These are phyloP conservation scores for Areca catechu DNA, from an alignment of 176 grass and related monocot species.

Conservation along the genomic window DNA sequence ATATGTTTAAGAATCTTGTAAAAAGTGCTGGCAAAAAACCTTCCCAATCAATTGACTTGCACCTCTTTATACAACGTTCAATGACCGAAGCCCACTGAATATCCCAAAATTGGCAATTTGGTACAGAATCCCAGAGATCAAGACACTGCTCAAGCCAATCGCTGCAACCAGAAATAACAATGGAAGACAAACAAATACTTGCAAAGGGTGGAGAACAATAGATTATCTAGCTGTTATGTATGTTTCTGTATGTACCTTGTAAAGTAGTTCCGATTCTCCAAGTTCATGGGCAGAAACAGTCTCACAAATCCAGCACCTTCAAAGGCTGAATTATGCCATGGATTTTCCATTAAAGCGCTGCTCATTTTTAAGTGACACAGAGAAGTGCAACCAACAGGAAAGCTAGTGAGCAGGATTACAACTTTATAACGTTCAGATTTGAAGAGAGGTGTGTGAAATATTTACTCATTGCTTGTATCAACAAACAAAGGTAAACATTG, in stretches of 20 bases:
- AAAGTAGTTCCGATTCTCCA: conserved; percentile 62
- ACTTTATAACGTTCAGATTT: too few species aligned
- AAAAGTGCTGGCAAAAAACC: conserved; percentile 68
- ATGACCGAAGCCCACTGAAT: conserved; percentile 84
- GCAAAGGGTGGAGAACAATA: conserved; percentile 19
- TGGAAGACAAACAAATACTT: background rate
- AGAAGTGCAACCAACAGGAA: too few species aligned
- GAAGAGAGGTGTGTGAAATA: too few species aligned
- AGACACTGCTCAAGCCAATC: conserved; percentile 63
- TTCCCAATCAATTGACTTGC: conserved; percentile 67
- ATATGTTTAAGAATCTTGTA: conserved; percentile 82
- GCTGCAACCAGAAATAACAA: conserved; percentile 27
- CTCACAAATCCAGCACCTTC: conserved; percentile 94
- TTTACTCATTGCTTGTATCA: too few species aligned
- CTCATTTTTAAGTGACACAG: conserved; percentile 9
- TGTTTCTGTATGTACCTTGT: conserved; percentile 46
- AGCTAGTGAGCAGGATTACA: too few species aligned
- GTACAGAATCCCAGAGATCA: conserved; percentile 61
- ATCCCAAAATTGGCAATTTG: conserved; percentile 98
- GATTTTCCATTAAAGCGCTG: conserved; percentile 81
- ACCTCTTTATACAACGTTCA: conserved; percentile 72
- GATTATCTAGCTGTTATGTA: conserved; percentile 12
- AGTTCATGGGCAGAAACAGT: conserved; percentile 77
- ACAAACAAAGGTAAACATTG: too few species aligned
- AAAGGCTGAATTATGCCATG: conserved; percentile 92